These are phyloP conservation scores for Lasiosphaeris hirsuta DNA, from an alignment of 495 filamentous ascomycete genomes.

Conservation along the genomic window DNA sequence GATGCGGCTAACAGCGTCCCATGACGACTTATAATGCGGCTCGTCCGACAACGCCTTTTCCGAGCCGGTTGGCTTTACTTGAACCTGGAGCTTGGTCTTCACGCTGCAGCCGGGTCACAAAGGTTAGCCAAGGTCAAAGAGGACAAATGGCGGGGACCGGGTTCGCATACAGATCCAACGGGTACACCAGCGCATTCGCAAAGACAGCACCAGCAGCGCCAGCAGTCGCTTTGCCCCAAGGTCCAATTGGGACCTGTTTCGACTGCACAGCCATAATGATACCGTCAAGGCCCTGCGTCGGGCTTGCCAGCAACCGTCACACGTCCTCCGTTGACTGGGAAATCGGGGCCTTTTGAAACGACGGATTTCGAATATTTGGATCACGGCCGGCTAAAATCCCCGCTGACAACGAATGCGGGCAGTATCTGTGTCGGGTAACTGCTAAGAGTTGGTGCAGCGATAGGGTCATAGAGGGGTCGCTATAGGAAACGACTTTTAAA, in stretches of 20 bases:
- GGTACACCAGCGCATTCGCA: slow-evolving; percentile 95
- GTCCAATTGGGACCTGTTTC: slow-evolving; percentile 73
- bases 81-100: slow-evolving; percentile 96
- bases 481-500: neutral
- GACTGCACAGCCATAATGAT: slow-evolving; percentile 71
- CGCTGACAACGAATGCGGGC: neutral
- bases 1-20: slow-evolving; percentile 88
- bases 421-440: neutral
- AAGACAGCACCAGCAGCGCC: slow-evolving; percentile 91
- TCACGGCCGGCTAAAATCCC: slow-evolving; percentile 6
- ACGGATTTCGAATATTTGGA: neutral
- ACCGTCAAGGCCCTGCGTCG: slow-evolving; percentile 4
- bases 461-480: neutral
- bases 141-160: neutral
- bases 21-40: slow-evolving; percentile 76
- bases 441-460: neutral
- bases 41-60: slow-evolving; percentile 39
- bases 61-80: slow-evolving; percentile 64
- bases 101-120: slow-evolving; percentile 53
- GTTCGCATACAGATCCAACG: slow-evolving; percentile 81
- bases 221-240: slow-evolving; percentile 91
- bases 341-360: neutral
- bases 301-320: neutral
- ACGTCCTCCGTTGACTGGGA: neutral
- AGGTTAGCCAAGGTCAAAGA: neutral